Evolutionary conservation across 2,329 filamentous ascomycete species (phyloP).

Genomic region (Epichloe baconii): DNA sequence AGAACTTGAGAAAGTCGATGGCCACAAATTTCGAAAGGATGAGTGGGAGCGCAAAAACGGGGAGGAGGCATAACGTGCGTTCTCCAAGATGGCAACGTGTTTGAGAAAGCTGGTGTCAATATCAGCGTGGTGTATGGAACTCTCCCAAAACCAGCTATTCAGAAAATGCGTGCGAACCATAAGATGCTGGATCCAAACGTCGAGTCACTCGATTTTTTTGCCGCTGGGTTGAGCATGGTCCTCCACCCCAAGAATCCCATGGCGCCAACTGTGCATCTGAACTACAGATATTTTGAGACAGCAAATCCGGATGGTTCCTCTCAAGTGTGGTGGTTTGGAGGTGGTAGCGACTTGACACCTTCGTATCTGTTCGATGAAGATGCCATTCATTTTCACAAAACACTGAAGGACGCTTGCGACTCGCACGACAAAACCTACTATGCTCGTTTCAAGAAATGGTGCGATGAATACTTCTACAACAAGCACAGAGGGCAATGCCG

Average conservation of each 20-base stretch:
- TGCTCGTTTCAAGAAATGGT: constrained; percentile 93
- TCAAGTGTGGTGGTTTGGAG: constrained; percentile 97
- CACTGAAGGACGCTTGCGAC: constrained; percentile 86
- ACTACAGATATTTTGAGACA: constrained; percentile 98
- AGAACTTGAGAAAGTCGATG: constrained; percentile 73
- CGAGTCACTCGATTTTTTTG: constrained; percentile 86
- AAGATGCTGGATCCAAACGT: constrained; percentile 71
- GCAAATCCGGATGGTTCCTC: constrained; percentile 67
- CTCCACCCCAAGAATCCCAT: constrained; percentile 91
- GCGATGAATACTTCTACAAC: constrained; percentile 92
- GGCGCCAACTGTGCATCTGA: constrained; percentile 93
- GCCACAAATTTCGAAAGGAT: constrained; percentile 68
- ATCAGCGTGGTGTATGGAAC: constrained; percentile 90
- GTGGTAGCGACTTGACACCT: constrained; percentile 86
- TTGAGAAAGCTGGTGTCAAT: constrained; percentile 95
- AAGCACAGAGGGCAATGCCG: constrained; percentile 80
- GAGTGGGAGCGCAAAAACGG: constrained; percentile 80
- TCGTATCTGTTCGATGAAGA: constrained; percentile 95
- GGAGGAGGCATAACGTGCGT: constrained; percentile 92
- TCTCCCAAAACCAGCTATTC: constrained; percentile 73
- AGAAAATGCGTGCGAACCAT: constrained; percentile 89
- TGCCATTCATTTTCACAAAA: constrained; percentile 89
- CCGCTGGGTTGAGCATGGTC: constrained; percentile 83
- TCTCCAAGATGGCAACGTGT: constrained; percentile 88
- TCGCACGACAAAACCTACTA: constrained; percentile 88